Percentiles rank a stretch among this genome's conserved stretches.
Evolutionary conservation across 2,329 filamentous ascomycete genomes (phyloP).

Genomic region (Alternaria sp.): DNA sequence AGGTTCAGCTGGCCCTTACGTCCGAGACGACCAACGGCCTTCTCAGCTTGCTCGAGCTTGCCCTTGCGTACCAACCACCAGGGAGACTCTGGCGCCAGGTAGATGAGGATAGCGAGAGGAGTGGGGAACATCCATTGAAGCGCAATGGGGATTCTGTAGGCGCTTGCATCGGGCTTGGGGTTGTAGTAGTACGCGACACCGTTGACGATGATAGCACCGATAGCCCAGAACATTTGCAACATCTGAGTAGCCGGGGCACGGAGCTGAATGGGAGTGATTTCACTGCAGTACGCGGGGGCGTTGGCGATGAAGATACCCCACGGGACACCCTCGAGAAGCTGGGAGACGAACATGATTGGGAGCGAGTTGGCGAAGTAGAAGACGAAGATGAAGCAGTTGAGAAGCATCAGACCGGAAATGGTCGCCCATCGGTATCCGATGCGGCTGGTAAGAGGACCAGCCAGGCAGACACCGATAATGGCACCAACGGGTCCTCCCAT

Average conservation of each 20-base stretch:
- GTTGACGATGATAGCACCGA: slow-evolving; percentile 66
- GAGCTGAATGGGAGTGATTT: slow-evolving; percentile 66
- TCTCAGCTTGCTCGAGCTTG: slow-evolving; percentile 50
- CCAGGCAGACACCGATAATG: slow-evolving; percentile 64
- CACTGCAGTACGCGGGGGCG: slow-evolving; percentile 66
- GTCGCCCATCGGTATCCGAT: slow-evolving; percentile 68
- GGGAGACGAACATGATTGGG: slow-evolving; percentile 57
- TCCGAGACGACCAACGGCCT: slow-evolving; percentile 58
- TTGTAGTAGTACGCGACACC: slow-evolving; percentile 64
- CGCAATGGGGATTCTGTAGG: slow-evolving; percentile 40
- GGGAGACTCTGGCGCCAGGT: slow-evolving; percentile 61
- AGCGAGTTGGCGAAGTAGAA: slow-evolving; percentile 63
- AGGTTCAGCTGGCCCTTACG: slow-evolving; percentile 51
- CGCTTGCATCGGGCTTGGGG: neutral
- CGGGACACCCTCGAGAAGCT: slow-evolving; percentile 67
- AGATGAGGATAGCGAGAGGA: slow-evolving; percentile 52
- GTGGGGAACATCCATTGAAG: slow-evolving; percentile 56
- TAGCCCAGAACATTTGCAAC: slow-evolving; percentile 71
- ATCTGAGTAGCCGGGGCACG: slow-evolving; percentile 66
- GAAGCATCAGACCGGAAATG: slow-evolving; percentile 60
- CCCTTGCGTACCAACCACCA: slow-evolving; percentile 57
- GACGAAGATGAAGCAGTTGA: slow-evolving; percentile 67
- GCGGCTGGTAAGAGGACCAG: slow-evolving; percentile 64
- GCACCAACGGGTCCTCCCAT: slow-evolving; percentile 64
- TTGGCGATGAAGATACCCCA: slow-evolving; percentile 73